Evolutionary conservation across 441 rosid species (phyloP), one percentile per base, ranked within the genome.

Genomic region (Gossypium davidsonii): DNA sequence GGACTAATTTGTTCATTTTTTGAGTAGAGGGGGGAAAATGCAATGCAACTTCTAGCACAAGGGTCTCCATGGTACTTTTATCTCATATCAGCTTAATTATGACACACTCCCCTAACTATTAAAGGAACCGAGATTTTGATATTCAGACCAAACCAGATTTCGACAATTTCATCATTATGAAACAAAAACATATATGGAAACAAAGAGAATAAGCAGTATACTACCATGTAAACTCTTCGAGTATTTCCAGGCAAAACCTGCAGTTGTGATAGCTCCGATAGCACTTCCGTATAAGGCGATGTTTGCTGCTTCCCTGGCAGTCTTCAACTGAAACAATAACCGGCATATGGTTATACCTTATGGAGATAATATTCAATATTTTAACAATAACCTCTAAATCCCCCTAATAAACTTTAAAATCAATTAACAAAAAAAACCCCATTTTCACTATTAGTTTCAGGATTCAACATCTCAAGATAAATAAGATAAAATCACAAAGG

Each of bases 211-310:
- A 53, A 31, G 73, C 10, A 63, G 76, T 1, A 58, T 6, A 68
- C 10, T 84, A 94, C 98, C 98, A 83, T 92, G 98, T 69, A 87
- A 81, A 67, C 92, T 88, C 85, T 76, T 88, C 1, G 97, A 94
- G 79, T 94, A 92, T 74, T 88, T 92, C 98, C 94, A 92, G 67
- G 97, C 79, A 85, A 90, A 48, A 76, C 83, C 93, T 18, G 92
- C 98, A 77, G 95, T 89, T 15, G 97, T 85, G 48, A 86, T 77
- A 14, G 95, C 97, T 65, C 97, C 98, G 60, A 92, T 77, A 42
- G 80, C 79, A 79, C 87, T 75, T 74, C 97, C 97, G 25, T 84
- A 14, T 25, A 84, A 71, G 46, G 86, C 92, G 67, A 81, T 82
- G 0, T 73, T 74, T 26, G 73, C 85, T 42, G 92, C 95, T 73